A percentile compares a stretch with the other conserved stretches of the same genome.
Evolutionary conservation across 2,329 filamentous ascomycete genomes (phyloP).

Genomic region (Sphaerulina populicola): DNA sequence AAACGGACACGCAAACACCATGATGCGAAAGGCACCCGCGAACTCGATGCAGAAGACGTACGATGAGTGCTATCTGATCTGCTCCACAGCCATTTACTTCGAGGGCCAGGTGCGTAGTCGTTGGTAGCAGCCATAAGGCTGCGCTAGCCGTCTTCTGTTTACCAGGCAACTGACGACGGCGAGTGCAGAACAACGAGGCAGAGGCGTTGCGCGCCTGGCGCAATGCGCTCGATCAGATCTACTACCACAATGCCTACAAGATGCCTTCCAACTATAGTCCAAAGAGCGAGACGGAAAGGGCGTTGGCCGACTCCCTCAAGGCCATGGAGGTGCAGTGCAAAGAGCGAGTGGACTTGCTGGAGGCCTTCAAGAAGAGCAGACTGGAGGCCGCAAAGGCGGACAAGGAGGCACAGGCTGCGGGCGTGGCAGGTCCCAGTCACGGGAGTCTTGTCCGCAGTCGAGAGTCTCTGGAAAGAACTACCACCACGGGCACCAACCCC

Average conservation of each 20-base stretch:
- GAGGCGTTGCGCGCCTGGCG: slow-evolving; percentile 90
- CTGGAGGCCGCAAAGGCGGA: slow-evolving; percentile 44
- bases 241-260: slow-evolving; percentile 72
- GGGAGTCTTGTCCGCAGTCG: slow-evolving; percentile 21
- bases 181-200: slow-evolving; percentile 74
- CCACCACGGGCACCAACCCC: slow-evolving; percentile 8
- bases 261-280: slow-evolving; percentile 61
- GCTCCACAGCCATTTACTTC: slow-evolving; percentile 92
- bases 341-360: slow-evolving; percentile 80
- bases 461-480: slow-evolving; percentile 21
- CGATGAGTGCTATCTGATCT: slow-evolving; percentile 90
- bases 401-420: slow-evolving; percentile 16
- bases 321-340: slow-evolving; percentile 86
- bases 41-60: slow-evolving; percentile 91
- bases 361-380: slow-evolving; percentile 63
- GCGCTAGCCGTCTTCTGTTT: neutral
- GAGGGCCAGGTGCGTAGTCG: slow-evolving; percentile 68
- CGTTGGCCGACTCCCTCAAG: slow-evolving; percentile 69
- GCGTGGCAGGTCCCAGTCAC: slow-evolving; percentile 7
- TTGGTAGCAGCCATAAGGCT: neutral
- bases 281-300: slow-evolving; percentile 72
- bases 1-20: slow-evolving; percentile 10
- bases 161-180: slow-evolving; percentile 1
- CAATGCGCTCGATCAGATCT: slow-evolving; percentile 77
- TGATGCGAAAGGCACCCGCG: slow-evolving; percentile 47